Evolutionary conservation across 2,329 filamentous ascomycete species (phyloP).

Genomic region (Apiospora kogelbergensis): DNA sequence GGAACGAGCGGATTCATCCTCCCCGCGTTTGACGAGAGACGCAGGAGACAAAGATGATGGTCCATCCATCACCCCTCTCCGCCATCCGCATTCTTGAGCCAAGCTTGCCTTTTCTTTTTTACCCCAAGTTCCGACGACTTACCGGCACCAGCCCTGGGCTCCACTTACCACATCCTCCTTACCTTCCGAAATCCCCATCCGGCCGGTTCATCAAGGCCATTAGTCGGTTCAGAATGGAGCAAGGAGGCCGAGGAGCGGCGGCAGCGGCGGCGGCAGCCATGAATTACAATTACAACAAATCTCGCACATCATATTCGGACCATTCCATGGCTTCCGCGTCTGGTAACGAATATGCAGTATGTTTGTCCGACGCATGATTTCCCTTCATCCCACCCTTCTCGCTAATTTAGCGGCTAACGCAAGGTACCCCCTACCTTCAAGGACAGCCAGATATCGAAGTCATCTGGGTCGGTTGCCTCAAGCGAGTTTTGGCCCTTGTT

Average conservation of each 20-base stretch:
- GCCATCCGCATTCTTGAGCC: not conserved
- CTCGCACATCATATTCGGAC: not conserved
- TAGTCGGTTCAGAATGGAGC: not conserved
- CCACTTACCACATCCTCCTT: not conserved
- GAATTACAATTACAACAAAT: not conserved
- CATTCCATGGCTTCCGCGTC: constrained; percentile 1
- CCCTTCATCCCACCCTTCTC: not conserved
- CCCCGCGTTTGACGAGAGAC: not conserved
- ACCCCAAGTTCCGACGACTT: not conserved
- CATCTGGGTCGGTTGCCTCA: not conserved
- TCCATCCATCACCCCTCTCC: not conserved
- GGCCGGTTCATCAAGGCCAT: not conserved
- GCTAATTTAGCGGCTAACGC: not conserved
- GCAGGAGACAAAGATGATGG: not conserved
- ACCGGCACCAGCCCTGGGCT: not conserved
- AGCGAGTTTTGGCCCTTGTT: not conserved
- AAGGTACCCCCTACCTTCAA: not conserved
- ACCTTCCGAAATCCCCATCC: not conserved
- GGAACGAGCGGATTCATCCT: not conserved
- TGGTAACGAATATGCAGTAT: constrained; percentile 5
- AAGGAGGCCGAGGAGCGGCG: not conserved
- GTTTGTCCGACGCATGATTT: not conserved
- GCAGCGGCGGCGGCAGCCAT: not conserved
- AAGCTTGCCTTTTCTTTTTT: not conserved
- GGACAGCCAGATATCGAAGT: not conserved